A percentile compares a stretch with the other conserved stretches of the same genome.
These are phyloP conservation scores for Penicillium glabrum DNA, from an alignment of 2,329 filamentous ascomycete species.

Conservation along the genomic window DNA sequence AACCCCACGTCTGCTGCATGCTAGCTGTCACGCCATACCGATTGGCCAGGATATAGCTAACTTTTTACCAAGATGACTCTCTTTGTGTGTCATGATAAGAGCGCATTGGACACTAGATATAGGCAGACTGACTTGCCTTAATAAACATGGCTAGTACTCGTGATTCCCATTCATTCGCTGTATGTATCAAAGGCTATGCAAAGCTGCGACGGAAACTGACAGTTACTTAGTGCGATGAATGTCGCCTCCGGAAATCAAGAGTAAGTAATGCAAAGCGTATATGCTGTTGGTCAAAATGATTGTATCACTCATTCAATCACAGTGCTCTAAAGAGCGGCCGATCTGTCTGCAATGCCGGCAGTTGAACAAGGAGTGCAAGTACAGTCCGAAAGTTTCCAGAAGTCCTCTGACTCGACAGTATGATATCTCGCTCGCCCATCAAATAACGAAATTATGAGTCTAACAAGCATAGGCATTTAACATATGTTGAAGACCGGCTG, in stretches of 20 bases:
- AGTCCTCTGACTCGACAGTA: constrained; percentile 45
- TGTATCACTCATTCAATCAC: constrained; percentile 2
- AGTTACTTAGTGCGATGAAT: constrained; percentile 38
- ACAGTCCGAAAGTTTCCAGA: constrained; percentile 43
- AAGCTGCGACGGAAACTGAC: constrained; percentile 2
- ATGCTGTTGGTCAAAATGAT: neutral
- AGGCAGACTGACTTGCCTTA: constrained; percentile 20
- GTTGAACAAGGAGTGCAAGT: constrained; percentile 41
- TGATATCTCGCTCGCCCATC: constrained; percentile 14
- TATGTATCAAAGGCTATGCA: constrained; percentile 23
- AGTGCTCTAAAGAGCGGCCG: constrained; percentile 46
- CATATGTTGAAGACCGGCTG: constrained; percentile 42
- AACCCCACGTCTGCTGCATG: constrained; percentile 5
- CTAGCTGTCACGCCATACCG: neutral
- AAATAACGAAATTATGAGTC: constrained; percentile 11
- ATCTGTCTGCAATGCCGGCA: constrained; percentile 41
- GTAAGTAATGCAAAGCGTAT: constrained; percentile 19
- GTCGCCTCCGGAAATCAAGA: constrained; percentile 41
- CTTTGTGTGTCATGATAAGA: constrained; percentile 31
- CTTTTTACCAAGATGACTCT: constrained; percentile 30
- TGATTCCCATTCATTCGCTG: constrained; percentile 43
- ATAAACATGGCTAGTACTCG: constrained; percentile 41
- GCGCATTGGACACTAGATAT: constrained; percentile 27
- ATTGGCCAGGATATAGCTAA: constrained; percentile 18
- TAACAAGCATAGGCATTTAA: constrained; percentile 34